phyloP scores from a whole-genome alignment of 768 basidiomycete genomes.

The Suillus fuscotomentosus region DNA sequence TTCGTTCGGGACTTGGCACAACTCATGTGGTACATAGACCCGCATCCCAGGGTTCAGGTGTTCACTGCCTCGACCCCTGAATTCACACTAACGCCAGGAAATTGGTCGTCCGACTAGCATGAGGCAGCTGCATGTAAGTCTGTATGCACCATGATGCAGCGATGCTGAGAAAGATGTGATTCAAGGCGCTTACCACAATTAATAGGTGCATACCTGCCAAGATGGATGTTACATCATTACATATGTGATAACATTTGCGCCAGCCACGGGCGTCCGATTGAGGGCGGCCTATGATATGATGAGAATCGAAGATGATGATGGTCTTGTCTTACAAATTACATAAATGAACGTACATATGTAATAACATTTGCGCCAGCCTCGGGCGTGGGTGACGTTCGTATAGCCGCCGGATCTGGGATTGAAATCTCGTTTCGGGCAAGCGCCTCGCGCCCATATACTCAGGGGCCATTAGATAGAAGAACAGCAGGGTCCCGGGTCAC shows the following conservation, averaged over 20 bases:
- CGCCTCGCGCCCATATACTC: too few species aligned
- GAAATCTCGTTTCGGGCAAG: too few species aligned
- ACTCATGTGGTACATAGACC: background rate
- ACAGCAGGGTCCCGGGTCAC: too few species aligned
- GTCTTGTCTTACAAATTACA: background rate
- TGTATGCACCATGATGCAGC: background rate
- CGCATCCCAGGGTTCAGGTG: background rate
- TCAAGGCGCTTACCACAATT: background rate
- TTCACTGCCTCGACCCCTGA: background rate
- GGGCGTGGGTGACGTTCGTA: too few species aligned
- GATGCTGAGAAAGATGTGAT: too few species aligned
- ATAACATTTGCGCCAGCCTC: too few species aligned
- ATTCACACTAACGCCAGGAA: background rate
- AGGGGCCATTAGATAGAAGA: too few species aligned
- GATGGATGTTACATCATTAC: too few species aligned
- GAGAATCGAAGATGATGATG: background rate
- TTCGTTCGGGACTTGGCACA: background rate
- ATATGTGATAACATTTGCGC: too few species aligned
- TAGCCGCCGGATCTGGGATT: too few species aligned
- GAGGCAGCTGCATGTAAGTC: background rate
- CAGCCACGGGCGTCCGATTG: background rate
- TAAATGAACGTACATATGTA: too few species aligned
- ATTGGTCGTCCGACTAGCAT: background rate
- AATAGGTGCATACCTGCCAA: background rate
- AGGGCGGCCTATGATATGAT: background rate